Conservation (phyloP, 352 stramenopile genomes). For the Phytophthora quininea region DNA sequence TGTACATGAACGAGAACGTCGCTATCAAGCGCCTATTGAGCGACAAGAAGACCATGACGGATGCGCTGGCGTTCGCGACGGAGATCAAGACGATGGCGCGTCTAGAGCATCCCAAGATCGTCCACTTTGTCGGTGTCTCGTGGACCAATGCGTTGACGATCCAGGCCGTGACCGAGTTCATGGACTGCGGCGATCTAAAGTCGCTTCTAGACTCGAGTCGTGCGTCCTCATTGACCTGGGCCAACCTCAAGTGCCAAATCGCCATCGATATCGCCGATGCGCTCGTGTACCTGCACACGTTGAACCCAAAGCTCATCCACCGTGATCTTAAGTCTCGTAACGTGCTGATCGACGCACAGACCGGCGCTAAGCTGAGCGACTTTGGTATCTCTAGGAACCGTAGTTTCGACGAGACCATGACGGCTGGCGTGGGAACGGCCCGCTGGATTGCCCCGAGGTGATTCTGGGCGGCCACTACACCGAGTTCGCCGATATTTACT, state of each 20-base stretch:
- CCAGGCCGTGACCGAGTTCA: conserved; percentile 69
- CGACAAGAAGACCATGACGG: conserved; percentile 61
- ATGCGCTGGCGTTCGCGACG: conserved; percentile 60
- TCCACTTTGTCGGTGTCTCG: conserved; percentile 70
- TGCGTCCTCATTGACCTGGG: conserved; percentile 53
- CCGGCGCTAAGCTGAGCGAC: conserved; percentile 67
- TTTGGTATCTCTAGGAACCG: conserved; percentile 73
- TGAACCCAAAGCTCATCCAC: conserved; percentile 71
- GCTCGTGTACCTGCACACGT: conserved; percentile 74
- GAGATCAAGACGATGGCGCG: conserved; percentile 67
- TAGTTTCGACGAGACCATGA: conserved; percentile 68
- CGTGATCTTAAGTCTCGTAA: conserved; percentile 77
- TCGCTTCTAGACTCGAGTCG: conserved; percentile 49
- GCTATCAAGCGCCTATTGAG: conserved; percentile 64
- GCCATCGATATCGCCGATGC: conserved; percentile 72
- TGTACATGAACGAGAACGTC: conserved; percentile 73
- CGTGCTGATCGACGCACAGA: conserved; percentile 64
- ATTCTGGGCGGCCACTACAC: conserved; percentile 59
- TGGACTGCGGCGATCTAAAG: conserved; percentile 71
- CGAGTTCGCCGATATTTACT: conserved; percentile 63
- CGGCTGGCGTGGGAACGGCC: conserved; percentile 54
- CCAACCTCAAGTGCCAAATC: conserved; percentile 70
- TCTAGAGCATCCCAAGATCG: conserved; percentile 71
- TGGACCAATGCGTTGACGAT: conserved; percentile 71
- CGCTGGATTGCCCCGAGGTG: conserved; percentile 68